Base-by-base conservation (phyloP, 2,329 filamentous ascomycete species). In the Colletotrichum sp. region DNA sequence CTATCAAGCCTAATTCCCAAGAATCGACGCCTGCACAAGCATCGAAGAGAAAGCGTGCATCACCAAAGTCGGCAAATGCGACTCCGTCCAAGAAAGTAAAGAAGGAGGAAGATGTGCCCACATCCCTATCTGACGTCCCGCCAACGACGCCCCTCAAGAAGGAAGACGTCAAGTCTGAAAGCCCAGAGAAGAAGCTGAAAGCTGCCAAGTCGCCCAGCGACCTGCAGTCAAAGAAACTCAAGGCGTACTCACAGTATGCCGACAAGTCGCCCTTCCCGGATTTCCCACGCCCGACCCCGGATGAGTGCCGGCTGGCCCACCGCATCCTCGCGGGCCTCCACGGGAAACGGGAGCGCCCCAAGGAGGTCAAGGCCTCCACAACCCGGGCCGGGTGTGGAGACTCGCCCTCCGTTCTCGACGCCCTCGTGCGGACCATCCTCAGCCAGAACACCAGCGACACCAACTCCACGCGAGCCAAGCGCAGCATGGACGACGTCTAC, bases 301-400 rank as follows among this genome's bases (percentile, higher is more conserved):
- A 89, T 34, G 93, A 95, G 79, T 95, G 93, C 81, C 86, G 89
- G 74, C 87, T 91, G 70, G 93, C 95, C n/a, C 90, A 91, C 74
- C 83, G 84, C 5, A 87, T 95, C 31, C 89, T 97, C 0, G 87
- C 90, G 3, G 84, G 84, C 8, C 82, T 92, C 0, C 94, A 96
- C 79, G 94, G 94, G 13, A 86, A 89, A 67, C 88, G 93, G 31
- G 81, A 83, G 54, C 88, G 90, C 0, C 94, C 94, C 0, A 86
- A 89, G 12, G 87, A 86, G 2, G 86, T 94, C 5, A 90, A 92
- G 5, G 87, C 90, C 21, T 92, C 93, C 0, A 83, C 91, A 6
- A 88, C 89, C 13, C 87, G 92, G 16, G 91, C 94, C 5, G 94
- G 94, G 69, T 90, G 88, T 78, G 88, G 88, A 24, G 82, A 87